Evolutionary conservation across 2,329 filamentous ascomycete species (phyloP), one percentile per base, ranked within the genome.

Genomic region (Neoscytalidium dimidiatum): DNA sequence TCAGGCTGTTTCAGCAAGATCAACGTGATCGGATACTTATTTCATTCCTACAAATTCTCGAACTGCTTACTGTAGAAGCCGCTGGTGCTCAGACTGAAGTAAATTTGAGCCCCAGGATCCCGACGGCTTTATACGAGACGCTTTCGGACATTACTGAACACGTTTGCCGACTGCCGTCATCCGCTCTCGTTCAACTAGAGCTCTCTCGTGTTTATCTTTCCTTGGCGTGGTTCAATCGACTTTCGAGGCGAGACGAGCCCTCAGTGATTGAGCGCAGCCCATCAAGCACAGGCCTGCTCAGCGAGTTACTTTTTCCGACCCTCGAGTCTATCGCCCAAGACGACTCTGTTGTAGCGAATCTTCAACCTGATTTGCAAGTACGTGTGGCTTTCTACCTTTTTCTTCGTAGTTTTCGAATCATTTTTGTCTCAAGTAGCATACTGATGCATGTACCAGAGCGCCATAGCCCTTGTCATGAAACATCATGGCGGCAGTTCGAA

Each of bases 281-380:
- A 26, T 9, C 41, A 21, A 13, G 14, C 8, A 33, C 6, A 13
- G 33, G 19, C 43, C 19, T 64, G 14, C 64, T 28, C 53, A 57
- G 21, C n/a, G 64, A 65, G 17, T 9, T 52, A 17, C 35, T 65
- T 5, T 19, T 52, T 23, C 44, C 56, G 13, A 31, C 21, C 8
- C 65, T 75, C 23, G 14, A 64, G 29, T 57, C 58, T 23, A 62
- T 71, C 1, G 76, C 73, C 51, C 68, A 70, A 11, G 67, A 74
- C 26, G 29, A 43, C 0, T 64, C 68, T 23, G 58, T 60, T 8
- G 68, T 75, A 17, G 67, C 56, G 4, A 53, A 41, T 3, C 53
- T 78, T 17, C 64, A 71, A 1, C 71, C 68, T 64, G 74, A 78
- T 51, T 53, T 78, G 51, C 73, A 76, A 70, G 76, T 77, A 71